A percentile compares a stretch with the other conserved stretches of the same genome.
These are phyloP conservation scores for Xylariaceae sp. DNA, from an alignment of 2,329 filamentous ascomycete species.

Conservation along the genomic window DNA sequence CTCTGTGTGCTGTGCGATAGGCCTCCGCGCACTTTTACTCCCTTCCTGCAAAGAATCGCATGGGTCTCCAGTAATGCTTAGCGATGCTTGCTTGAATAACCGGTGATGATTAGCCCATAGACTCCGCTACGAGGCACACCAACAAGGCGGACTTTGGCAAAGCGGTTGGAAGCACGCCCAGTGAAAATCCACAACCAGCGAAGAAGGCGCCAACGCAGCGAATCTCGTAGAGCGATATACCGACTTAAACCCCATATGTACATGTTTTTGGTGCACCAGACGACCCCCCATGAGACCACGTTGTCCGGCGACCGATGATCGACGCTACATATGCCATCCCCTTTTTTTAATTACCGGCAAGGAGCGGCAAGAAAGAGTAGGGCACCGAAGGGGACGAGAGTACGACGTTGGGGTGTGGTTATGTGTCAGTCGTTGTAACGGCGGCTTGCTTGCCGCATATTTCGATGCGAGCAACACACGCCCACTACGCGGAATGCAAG, in stretches of 20 bases:
- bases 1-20: neutral
- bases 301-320: conserved; percentile 31
- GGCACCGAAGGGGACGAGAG: neutral
- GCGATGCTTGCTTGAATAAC: neutral
- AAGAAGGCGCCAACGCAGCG: conserved; percentile 23
- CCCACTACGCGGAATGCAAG: conserved; percentile 9
- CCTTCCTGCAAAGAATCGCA: conserved; percentile 8
- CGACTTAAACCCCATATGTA: no score
- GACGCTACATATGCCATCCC: conserved; percentile 22
- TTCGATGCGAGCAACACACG: conserved; percentile 1
- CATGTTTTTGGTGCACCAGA: conserved; percentile 2
- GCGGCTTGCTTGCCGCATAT: neutral
- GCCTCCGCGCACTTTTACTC: conserved; percentile 4
- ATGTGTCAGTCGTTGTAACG: conserved; percentile 13
- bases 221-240: conserved; percentile 18
- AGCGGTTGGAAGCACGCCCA: neutral
- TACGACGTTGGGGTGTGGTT: neutral
- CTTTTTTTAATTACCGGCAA: conserved; percentile 28
- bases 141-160: conserved; percentile 16
- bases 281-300: conserved; percentile 17
- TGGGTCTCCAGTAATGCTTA: conserved; percentile 2
- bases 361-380: conserved; percentile 5
- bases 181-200: conserved; percentile 9
- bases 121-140: conserved; percentile 18
- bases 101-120: conserved; percentile 1